Evolutionary conservation across 306 rosid species (phyloP), one percentile per base, ranked within the genome.

Genomic region (Mimosa pudica): DNA sequence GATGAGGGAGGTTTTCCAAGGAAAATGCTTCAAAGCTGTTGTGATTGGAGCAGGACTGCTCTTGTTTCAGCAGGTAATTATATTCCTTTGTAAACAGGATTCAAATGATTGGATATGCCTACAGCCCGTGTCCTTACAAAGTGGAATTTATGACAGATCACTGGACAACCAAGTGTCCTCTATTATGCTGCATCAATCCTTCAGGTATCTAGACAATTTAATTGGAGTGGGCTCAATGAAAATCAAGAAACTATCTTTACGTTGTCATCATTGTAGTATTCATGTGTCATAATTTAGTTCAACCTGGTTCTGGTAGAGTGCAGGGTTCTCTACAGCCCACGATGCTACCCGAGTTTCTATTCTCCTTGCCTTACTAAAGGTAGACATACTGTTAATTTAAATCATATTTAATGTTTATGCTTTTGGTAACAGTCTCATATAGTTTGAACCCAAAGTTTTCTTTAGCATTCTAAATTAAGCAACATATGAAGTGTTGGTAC

Each of bases 111-210:
- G 41, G 20, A 65, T 73, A 52, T 84, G 70, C 48, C 41, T 47
- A 77, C 54, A 62, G 73, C 81, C 83, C 80, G 77, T 88, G 86
- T 79, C 84, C 82, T 73, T 49, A 71, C 44, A 51, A 52, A 47
- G 49, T 82, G 62, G 70, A 79, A 79, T 64, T 82, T 75, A 63
- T 85, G 87, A 73, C 97, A 94, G 98, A 93, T 95, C 80, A 95
- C 99, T 46, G 98, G 99, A 71, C 99, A 95, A 82, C 99, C 99
- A 33, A 95, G 99, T 81, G 98, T 95, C 79, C 89, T 95, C 24
- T 95, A 95, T 87, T 95, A 95, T 81, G 96, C 99, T 66, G 87
- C 90, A 65, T 88, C 99, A 33, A 93, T 95, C 87, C 87, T 95
- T 81, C 98, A 91, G 99, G 98, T 95, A 89, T 70, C 71, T 30